Evolutionary conservation across 352 stramenopile species (phyloP).

Genomic region (Albugo candida): DNA sequence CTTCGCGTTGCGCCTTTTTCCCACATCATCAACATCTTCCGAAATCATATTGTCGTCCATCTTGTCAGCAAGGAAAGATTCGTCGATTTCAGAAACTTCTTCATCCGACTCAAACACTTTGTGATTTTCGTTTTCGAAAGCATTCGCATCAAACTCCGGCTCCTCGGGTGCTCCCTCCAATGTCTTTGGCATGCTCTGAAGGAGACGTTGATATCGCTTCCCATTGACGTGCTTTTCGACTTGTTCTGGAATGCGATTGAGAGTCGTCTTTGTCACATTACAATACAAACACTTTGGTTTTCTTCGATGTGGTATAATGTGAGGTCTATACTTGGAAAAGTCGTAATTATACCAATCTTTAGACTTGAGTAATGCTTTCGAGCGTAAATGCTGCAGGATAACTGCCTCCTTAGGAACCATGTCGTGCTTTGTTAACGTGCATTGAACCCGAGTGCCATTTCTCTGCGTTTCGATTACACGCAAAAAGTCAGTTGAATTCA

Average conservation of each 20-base stretch:
- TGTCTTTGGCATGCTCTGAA: slow-evolving; percentile 18
- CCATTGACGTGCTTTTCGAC: slow-evolving; percentile 80
- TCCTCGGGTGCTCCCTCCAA: slow-evolving; percentile 16
- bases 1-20: slow-evolving; percentile 9
- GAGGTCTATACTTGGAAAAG: slow-evolving; percentile 82
- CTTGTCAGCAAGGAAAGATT: slow-evolving; percentile 2
- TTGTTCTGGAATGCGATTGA: slow-evolving; percentile 80
- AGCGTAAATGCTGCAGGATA: slow-evolving; percentile 42
- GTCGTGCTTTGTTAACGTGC: slow-evolving; percentile 58
- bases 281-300: slow-evolving; percentile 74
- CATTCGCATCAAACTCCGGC: slow-evolving; percentile 50
- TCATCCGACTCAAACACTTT: slow-evolving; percentile 53
- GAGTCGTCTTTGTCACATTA: slow-evolving; percentile 61
- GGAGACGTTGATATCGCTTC: slow-evolving; percentile 70
- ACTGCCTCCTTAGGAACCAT: slow-evolving; percentile 37
- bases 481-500: too few species aligned
- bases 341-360: slow-evolving; percentile 79
- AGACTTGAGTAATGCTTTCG: slow-evolving; percentile 66
- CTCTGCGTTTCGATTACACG: not conserved
- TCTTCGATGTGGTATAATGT: slow-evolving; percentile 73
- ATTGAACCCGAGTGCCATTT: slow-evolving; percentile 30
- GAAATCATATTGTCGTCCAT: slow-evolving; percentile 7
- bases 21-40: slow-evolving; percentile 9
- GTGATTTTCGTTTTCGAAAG: slow-evolving; percentile 65
- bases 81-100: slow-evolving; percentile 19